These are phyloP conservation scores for Exophiala aquamarina DNA, from an alignment of 2,329 filamentous ascomycete genomes.

Conservation along the genomic window DNA sequence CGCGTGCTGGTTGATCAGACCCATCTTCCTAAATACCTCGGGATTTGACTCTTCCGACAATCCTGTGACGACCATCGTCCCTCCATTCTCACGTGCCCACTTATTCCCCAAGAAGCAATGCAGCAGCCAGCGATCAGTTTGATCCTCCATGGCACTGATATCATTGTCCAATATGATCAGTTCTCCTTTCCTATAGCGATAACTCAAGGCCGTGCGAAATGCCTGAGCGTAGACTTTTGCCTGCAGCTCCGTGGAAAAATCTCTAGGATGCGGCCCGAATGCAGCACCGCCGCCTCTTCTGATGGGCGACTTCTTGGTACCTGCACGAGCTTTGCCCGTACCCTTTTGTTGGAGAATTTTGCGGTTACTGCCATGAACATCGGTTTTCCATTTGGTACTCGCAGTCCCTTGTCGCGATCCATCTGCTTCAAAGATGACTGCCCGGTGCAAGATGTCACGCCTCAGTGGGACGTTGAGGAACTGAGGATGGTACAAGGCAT, in stretches of 20 bases:
- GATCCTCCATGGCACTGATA: constrained; percentile 60
- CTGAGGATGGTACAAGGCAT: constrained; percentile 75
- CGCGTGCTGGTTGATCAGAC: constrained; percentile 64
- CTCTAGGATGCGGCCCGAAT: constrained; percentile 86
- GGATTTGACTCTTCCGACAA: constrained; percentile 45
- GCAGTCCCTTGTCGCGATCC: constrained; percentile 83
- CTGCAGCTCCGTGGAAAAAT: constrained; percentile 82
- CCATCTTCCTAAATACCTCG: constrained; percentile 54
- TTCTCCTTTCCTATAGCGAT: constrained; percentile 84
- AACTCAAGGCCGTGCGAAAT: constrained; percentile 90
- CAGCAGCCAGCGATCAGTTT: constrained; percentile 58
- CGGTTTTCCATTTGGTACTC: constrained; percentile 73
- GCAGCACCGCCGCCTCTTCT: constrained; percentile 81
- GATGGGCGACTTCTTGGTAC: constrained; percentile 78
- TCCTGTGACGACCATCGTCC: constrained; percentile 73
- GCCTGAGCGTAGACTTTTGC: constrained; percentile 93
- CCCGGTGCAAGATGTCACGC: constrained; percentile 87
- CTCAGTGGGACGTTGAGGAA: constrained; percentile 86
- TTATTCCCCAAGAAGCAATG: constrained; percentile 70
- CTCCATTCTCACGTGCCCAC: constrained; percentile 66
- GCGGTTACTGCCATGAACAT: constrained; percentile 77
- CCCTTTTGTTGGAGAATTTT: constrained; percentile 91
- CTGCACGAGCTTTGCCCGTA: constrained; percentile 73
- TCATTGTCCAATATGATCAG: constrained; percentile 82
- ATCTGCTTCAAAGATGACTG: constrained; percentile 91